Percentiles rank a stretch among this genome's conserved stretches.
phyloP scores from a whole-genome alignment of 257 asterid species.

The Lantana camara region DNA sequence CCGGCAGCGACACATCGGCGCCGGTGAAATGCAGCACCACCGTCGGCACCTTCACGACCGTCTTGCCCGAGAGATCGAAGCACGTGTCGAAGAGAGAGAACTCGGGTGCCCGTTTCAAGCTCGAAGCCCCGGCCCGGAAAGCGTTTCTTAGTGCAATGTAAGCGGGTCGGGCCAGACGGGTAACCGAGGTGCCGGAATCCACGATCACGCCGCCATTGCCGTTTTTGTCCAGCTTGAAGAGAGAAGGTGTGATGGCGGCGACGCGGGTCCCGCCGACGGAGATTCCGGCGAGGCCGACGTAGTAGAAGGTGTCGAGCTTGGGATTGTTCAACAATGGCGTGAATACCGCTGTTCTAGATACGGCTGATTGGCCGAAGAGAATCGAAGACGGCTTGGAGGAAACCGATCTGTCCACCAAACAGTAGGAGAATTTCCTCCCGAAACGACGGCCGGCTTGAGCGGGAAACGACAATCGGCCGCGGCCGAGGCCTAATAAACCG shows the following conservation, averaged over 20 bases:
- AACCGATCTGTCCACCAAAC: slow-evolving; percentile 75
- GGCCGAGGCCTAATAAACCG: slow-evolving; percentile 81
- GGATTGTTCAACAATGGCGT: slow-evolving; percentile 70
- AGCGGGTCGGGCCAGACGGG: slow-evolving; percentile 76
- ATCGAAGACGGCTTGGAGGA: slow-evolving; percentile 64
- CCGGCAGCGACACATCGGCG: slow-evolving; percentile 88
- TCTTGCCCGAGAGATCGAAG: slow-evolving; percentile 77
- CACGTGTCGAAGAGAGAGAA: slow-evolving; percentile 88
- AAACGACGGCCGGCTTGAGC: slow-evolving; percentile 65
- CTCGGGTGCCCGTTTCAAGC: slow-evolving; percentile 49
- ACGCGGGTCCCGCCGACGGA: slow-evolving; percentile 80
- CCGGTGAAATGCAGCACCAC: slow-evolving; percentile 76
- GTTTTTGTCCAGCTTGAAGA: slow-evolving; percentile 54
- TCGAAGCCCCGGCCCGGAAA: slow-evolving; percentile 54
- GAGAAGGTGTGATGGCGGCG: slow-evolving; percentile 49
- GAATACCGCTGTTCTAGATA: slow-evolving; percentile 56
- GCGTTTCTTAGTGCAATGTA: slow-evolving; percentile 70
- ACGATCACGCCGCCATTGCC: slow-evolving; percentile 89
- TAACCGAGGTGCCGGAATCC: slow-evolving; percentile 91
- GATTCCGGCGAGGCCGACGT: slow-evolving; percentile 66
- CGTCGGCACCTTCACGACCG: slow-evolving; percentile 88
- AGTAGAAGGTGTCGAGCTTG: slow-evolving; percentile 76
- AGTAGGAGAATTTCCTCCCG: slow-evolving; percentile 71
- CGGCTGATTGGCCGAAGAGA: slow-evolving; percentile 66
- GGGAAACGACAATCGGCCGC: slow-evolving; percentile 75